Base-by-base conservation (phyloP, 306 rosid species). In the Albizia julibrissin region DNA sequence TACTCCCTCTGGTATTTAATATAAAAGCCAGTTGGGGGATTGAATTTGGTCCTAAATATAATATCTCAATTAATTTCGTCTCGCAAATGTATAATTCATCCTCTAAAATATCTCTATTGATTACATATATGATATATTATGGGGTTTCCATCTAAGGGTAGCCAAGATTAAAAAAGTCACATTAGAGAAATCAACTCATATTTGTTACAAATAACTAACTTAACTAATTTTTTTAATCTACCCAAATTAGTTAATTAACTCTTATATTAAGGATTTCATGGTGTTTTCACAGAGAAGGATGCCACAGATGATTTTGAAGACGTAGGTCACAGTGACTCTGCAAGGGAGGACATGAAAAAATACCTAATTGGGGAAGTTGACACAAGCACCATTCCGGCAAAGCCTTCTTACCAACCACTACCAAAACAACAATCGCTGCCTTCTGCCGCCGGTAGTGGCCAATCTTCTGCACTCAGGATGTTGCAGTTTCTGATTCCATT, bases 221-320 rank as follows among this genome's bases (percentile, higher is more conserved):
- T 1, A 37, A 6, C 8, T 37, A 34, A 34, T 37, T 37, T 37
- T 37, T 37, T 5, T 5, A 37, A 37, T 37, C 40, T 37, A 37
- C 8, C 40, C 40, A 37, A 37, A 37, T 37, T 37, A 37, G 8
- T 37, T 37, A 37, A 5, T 8, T 6, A 33, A 4, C 5, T 3
- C 34, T 33, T 33, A 22, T 8, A 3, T 42, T 78, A 79, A 79
- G 52, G 75, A 44, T 82, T 13, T 79, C 80, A 26, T 78, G 79
- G 77, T 83, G 69, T 43, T 67, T 83, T 71, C 77, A 62, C 87
- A 93, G 99, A 86, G 70, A 95, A 83, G 84, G 99, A 95, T 84
- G 98, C 99, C 39, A 95, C 98, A 19, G 87, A 59, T 10, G 99
- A 93, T 77, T 95, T 95, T 80, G 97, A 93, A 86, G 93, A 87